A percentile compares a stretch with the other conserved stretches of the same genome.
These are phyloP conservation scores for Pistacia vera DNA, from an alignment of 345 rosid genomes.

Conservation along the genomic window DNA sequence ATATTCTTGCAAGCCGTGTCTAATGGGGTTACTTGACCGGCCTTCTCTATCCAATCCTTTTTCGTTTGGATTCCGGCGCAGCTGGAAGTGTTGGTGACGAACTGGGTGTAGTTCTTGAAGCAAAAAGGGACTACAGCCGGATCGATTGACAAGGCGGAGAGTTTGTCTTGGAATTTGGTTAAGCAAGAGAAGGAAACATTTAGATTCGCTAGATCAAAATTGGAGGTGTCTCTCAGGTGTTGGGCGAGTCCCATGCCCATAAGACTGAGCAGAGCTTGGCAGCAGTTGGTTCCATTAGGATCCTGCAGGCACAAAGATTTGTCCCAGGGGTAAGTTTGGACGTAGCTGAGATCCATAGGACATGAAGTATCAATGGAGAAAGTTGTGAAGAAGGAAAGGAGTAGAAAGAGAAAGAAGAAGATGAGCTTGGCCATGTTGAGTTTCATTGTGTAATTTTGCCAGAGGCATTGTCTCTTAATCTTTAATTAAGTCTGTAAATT, in stretches of 20 bases:
- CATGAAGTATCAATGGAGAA: constrained; percentile 36
- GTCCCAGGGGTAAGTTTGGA: constrained; percentile 61
- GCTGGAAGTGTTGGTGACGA: constrained; percentile 36
- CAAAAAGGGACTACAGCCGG: constrained; percentile 45
- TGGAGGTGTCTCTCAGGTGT: constrained; percentile 46
- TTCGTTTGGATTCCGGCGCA: constrained; percentile 45
- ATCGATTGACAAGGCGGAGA: constrained; percentile 31
- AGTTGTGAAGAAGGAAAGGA: constrained; percentile 22
- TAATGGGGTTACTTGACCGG: constrained; percentile 35
- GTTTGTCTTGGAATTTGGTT: constrained; percentile 36
- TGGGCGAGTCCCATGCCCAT: constrained; percentile 57
- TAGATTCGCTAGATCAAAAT: constrained; percentile 43
- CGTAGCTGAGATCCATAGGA: constrained; percentile 56
- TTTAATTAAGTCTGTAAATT: not conserved
- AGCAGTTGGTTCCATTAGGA: constrained; percentile 34
- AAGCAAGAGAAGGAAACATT: constrained; percentile 41
- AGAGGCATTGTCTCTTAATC: too few relatives aligned
- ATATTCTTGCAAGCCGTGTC: constrained; percentile 45
- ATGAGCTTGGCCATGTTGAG: constrained; percentile 18
- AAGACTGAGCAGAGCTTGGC: constrained; percentile 52
- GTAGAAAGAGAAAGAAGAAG: constrained; percentile 12
- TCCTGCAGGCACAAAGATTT: constrained; percentile 32
- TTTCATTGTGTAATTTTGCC: not conserved
- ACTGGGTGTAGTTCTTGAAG: constrained; percentile 36
- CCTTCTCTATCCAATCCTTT: constrained; percentile 45